phyloP scores from a whole-genome alignment of 2,329 filamentous ascomycete species.

The Dactylellina drechsleri region DNA sequence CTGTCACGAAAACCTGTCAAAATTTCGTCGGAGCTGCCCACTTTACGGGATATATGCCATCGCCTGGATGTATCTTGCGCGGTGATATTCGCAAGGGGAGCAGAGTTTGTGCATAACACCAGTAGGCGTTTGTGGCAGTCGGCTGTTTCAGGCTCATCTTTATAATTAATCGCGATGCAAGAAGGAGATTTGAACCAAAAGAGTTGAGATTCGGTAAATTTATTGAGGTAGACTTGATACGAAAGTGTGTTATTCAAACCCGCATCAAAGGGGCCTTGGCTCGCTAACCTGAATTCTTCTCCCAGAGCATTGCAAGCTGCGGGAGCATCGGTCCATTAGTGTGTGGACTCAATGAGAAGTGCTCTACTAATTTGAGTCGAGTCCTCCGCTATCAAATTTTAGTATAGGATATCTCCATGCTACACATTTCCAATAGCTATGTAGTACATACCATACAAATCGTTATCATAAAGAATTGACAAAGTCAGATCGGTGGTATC shows the following conservation, averaged over 20 bases:
- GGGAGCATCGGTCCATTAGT: conserved; percentile 20
- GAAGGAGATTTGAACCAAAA: conserved; percentile 61
- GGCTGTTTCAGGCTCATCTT: conserved; percentile 57
- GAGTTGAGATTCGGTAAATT: conserved; percentile 56
- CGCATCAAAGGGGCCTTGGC: conserved; percentile 12
- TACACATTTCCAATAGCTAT: neutral
- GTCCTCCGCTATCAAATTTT: conserved; percentile 4
- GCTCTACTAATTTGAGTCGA: conserved; percentile 14
- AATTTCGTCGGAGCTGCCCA: conserved; percentile 61
- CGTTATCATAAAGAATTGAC: conserved; percentile 31
- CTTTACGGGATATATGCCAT: conserved; percentile 62
- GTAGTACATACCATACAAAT: conserved; percentile 17
- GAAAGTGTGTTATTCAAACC: conserved; percentile 57
- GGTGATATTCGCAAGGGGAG: conserved; percentile 62
- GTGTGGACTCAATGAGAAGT: conserved; percentile 33
- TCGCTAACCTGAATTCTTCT: conserved; percentile 25
- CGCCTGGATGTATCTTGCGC: conserved; percentile 60
- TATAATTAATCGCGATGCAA: conserved; percentile 58
- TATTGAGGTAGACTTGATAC: conserved; percentile 61
- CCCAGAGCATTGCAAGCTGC: conserved; percentile 15
- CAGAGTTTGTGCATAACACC: conserved; percentile 64
- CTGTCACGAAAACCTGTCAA: conserved; percentile 63
- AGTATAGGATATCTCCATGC: neutral
- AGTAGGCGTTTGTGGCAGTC: conserved; percentile 58
- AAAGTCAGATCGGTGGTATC: conserved; percentile 20